Evolutionary conservation across 176 grass and related monocot species (phyloP).

Genomic region (Typha latifolia): DNA sequence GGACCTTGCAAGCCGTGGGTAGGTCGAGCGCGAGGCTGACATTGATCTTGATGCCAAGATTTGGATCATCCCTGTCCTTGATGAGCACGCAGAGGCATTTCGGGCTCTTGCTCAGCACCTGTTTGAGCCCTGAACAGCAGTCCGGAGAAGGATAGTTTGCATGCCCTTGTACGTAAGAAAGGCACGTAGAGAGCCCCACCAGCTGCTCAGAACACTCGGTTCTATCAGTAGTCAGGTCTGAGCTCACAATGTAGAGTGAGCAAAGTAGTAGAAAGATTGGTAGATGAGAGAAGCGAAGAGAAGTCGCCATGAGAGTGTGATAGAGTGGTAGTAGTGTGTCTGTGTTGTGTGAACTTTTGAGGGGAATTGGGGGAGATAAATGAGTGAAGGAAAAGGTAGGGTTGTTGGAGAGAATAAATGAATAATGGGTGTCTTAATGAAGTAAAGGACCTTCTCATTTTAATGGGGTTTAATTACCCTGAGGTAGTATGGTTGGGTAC

Average conservation of each 20-base stretch:
- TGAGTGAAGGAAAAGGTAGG: too few species aligned
- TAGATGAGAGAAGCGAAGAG: constrained; percentile 3
- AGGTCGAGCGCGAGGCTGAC: constrained; percentile 65
- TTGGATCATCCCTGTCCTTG: constrained; percentile 74
- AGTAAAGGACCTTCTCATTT: too few species aligned
- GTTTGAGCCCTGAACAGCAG: constrained; percentile 71
- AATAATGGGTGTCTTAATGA: too few species aligned
- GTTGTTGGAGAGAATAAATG: too few species aligned
- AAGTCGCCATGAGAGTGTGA: not conserved
- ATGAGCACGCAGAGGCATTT: constrained; percentile 91
- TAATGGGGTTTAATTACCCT: too few species aligned
- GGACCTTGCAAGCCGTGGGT: constrained; percentile 45
- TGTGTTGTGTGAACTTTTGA: too few species aligned
- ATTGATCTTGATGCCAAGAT: constrained; percentile 84
- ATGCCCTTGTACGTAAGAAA: constrained; percentile 67
- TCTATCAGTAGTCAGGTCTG: constrained; percentile 51
- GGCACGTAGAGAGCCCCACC: constrained; percentile 64
- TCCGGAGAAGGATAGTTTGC: constrained; percentile 59
- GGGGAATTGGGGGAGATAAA: too few species aligned
- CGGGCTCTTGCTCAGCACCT: constrained; percentile 65
- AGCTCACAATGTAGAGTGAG: not conserved
- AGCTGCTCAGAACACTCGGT: constrained; percentile 64
- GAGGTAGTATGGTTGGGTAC: too few species aligned
- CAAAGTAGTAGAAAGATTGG: too few species aligned
- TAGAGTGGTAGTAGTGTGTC: too few species aligned